These are phyloP conservation scores for Rugonectria rugulosa DNA, from an alignment of 2,329 filamentous ascomycete genomes.

Conservation along the genomic window DNA sequence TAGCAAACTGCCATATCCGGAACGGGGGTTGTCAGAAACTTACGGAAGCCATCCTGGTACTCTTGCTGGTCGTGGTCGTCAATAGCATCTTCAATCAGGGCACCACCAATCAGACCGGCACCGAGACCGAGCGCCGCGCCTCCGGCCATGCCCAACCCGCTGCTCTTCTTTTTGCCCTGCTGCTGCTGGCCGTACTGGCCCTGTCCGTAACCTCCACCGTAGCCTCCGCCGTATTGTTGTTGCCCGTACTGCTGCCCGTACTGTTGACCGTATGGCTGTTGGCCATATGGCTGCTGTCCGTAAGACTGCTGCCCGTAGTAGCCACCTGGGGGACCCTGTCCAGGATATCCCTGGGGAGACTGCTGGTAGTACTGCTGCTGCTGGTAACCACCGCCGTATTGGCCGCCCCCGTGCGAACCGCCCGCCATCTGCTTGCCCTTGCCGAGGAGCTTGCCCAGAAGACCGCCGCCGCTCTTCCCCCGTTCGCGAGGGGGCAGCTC, in stretches of 20 bases:
- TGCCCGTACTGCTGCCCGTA: constrained; percentile 52
- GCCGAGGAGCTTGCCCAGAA: constrained; percentile 61
- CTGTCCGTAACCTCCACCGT: constrained; percentile 38
- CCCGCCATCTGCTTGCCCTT: constrained; percentile 51
- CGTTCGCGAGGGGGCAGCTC: constrained; percentile 53
- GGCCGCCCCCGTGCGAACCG: constrained; percentile 25
- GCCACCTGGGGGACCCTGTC: constrained; percentile 37
- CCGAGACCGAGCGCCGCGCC: constrained; percentile 81
- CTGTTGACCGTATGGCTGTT: constrained; percentile 49
- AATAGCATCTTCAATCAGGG: constrained; percentile 73
- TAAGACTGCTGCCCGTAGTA: constrained; percentile 42
- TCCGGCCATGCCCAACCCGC: constrained; percentile 71
- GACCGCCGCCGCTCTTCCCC: constrained; percentile 51
- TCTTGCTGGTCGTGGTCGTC: constrained; percentile 67
- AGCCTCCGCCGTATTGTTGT: constrained; percentile 46
- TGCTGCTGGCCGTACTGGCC: constrained; percentile 45
- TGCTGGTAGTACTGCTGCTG: constrained; percentile 39
- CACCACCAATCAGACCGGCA: constrained; percentile 81
- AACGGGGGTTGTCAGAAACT: constrained; percentile 26
- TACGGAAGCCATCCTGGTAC: constrained; percentile 56
- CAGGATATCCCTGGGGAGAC: constrained; percentile 34
- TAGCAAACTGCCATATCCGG: constrained; percentile 15
- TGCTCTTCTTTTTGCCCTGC: constrained; percentile 50
- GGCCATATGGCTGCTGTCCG: constrained; percentile 42
- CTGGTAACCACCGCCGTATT: constrained; percentile 34